These are phyloP conservation scores for Cicer arietinum DNA, from an alignment of 306 rosid species.

Conservation along the genomic window DNA sequence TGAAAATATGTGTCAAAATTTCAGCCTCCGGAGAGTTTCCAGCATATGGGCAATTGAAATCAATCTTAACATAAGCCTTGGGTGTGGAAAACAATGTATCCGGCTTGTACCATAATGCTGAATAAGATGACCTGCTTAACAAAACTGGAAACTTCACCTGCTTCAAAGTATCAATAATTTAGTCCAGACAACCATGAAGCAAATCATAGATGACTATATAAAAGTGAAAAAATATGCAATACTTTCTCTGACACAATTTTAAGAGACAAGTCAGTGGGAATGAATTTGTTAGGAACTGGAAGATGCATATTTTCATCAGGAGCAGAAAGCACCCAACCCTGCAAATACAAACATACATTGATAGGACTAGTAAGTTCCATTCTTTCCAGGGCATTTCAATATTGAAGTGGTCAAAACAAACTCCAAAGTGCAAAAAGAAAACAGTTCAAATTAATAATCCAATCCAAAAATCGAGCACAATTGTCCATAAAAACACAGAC, in stretches of 20 bases:
- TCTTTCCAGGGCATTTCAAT: slow-evolving; percentile 26
- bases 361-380: slow-evolving; percentile 39
- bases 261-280: slow-evolving; percentile 87
- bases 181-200: slow-evolving; percentile 35
- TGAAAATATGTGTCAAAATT: slow-evolving; percentile 72
- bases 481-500: slow-evolving; percentile 54
- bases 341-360: slow-evolving; percentile 41
- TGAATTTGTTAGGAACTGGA: slow-evolving; percentile 77
- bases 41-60: slow-evolving; percentile 84
- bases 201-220: background rate
- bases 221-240: slow-evolving; percentile 21
- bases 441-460: slow-evolving; percentile 19
- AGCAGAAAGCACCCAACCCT: slow-evolving; percentile 84
- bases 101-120: slow-evolving; percentile 88
- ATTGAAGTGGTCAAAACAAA: slow-evolving; percentile 29
- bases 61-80: slow-evolving; percentile 80
- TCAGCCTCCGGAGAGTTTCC: slow-evolving; percentile 83
- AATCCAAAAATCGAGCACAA: slow-evolving; percentile 37
- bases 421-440: slow-evolving; percentile 34
- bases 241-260: slow-evolving; percentile 71
- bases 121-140: slow-evolving; percentile 68
- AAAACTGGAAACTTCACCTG: slow-evolving; percentile 82
- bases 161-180: slow-evolving; percentile 45
- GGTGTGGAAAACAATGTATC: slow-evolving; percentile 83
- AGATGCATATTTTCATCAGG: slow-evolving; percentile 78